Conservation (phyloP, 768 basidiomycete species). For the Termitomyces eurrhizus region DNA sequence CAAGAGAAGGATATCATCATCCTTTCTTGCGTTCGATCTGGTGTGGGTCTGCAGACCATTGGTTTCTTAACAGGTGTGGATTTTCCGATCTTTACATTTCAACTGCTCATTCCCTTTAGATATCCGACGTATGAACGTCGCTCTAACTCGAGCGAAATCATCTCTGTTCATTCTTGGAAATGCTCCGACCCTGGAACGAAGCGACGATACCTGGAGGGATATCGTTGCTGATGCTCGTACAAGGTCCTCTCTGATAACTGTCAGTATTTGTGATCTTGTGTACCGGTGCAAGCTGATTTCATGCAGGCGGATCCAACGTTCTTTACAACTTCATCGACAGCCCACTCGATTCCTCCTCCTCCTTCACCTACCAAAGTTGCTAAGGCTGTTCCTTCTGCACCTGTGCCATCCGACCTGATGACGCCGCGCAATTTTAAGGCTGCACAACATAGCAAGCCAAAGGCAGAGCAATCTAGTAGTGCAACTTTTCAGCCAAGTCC, state of each 20-base stretch:
- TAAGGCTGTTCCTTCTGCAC: constrained; percentile 5
- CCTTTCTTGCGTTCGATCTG: constrained; percentile 92
- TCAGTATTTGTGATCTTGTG: constrained; percentile 23
- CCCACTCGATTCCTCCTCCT: constrained; percentile 4
- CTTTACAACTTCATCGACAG: constrained; percentile 18
- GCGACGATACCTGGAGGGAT: constrained; percentile 72
- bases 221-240: constrained; percentile 76
- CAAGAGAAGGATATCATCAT: constrained; percentile 99
- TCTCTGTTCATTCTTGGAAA: constrained; percentile 94
- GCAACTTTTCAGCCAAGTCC: not conserved
- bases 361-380: constrained; percentile 19
- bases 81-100: not conserved
- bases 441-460: constrained; percentile 3
- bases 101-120: constrained; percentile 36
- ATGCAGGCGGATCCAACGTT: constrained; percentile 23
- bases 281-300: not conserved
- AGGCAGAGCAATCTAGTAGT: not conserved
- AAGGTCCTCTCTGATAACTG: constrained; percentile 61
- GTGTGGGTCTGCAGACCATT: constrained; percentile 74
- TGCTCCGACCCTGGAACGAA: constrained; percentile 82
- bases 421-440: constrained; percentile 18
- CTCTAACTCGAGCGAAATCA: constrained; percentile 91
- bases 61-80: constrained; percentile 81
- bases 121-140: constrained; percentile 95
- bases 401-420: constrained; percentile 18